Percentiles rank a stretch among this genome's conserved stretches.
Evolutionary conservation across 2,329 filamentous ascomycete species (phyloP).

Genomic region (Beauveria medogensis): DNA sequence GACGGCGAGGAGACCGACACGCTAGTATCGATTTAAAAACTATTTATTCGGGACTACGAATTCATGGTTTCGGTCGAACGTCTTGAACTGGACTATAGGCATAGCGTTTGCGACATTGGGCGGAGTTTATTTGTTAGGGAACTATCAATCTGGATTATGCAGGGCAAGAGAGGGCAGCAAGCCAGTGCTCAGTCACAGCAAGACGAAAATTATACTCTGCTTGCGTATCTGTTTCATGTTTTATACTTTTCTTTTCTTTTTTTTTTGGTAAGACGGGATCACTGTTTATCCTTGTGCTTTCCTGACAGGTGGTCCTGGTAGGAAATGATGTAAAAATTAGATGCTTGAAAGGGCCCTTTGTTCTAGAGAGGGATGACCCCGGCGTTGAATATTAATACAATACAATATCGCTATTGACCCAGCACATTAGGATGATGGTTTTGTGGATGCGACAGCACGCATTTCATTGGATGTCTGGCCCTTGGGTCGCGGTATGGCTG

Average conservation of each 20-base stretch:
- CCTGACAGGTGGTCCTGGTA: too few relatives aligned
- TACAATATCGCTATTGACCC: too few relatives aligned
- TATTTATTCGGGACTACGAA: not conserved
- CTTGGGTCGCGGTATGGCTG: not conserved
- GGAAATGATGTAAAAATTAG: too few relatives aligned
- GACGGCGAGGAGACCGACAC: conserved; percentile 22
- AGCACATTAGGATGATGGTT: not conserved
- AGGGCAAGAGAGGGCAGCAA: not conserved
- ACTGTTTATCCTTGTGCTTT: too few relatives aligned
- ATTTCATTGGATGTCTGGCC: conserved; percentile 6
- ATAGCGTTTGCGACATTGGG: not conserved
- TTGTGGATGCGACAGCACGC: conserved; percentile 6
- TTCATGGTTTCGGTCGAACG: not conserved
- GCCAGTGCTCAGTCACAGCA: not conserved
- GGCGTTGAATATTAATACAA: too few relatives aligned
- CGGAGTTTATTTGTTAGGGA: not conserved
- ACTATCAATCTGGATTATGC: not conserved
- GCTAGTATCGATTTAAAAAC: not conserved
- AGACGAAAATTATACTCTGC: not conserved
- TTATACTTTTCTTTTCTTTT: not conserved
- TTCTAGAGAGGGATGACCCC: too few relatives aligned
- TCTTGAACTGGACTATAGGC: not conserved
- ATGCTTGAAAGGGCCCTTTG: too few relatives aligned
- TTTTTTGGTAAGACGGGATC: not conserved
- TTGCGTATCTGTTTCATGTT: not conserved